Evolutionary conservation across 257 asterid species (phyloP), one percentile per base, ranked within the genome.

Genomic region (Lycium ferocissimum): DNA sequence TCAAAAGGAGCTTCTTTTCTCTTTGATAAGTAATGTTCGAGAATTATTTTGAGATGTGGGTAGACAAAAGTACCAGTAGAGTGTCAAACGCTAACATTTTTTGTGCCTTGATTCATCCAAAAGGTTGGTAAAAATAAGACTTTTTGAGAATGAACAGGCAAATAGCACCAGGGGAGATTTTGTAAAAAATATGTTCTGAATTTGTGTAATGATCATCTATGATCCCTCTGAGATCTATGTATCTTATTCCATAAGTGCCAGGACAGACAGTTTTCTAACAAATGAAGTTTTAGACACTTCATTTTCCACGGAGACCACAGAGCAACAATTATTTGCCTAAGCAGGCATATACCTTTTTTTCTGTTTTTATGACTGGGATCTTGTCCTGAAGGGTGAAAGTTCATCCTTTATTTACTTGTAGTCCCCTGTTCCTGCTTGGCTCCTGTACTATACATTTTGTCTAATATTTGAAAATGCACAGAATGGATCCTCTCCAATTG

Each of bases 151-250:
- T 40, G 53, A 70, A 14, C 2, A 49, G 45, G 63, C 26, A 76
- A 6, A 76, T 76, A 76, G 47, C 47, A 76, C 26, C 65, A 53
- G 53, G 22, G 63, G 47, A 22, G 26, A 14, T 76, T 26, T 43
- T 10, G 57, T n/a, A 2, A 45, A 72, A 71, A 18, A 54, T 33
- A 51, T 22, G 63, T 26, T 49, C 38, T 11, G 45, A 53, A 76
- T 51, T 17, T 76, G 47, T 51, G 63, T 76, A 26, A 13, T 76
- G 82, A 51, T 26, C 82, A 14, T 76, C 81, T 76, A 26, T 26
- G 63, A 53, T 63, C 47, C 82, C 62, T 76, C 63, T 33, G 40
- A 22, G 45, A 33, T 38, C 14, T 69, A 8, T 38, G 49, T 38
- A 17, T 76, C 26, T 51, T 26, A 51, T 51, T 76, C 82, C 7